Evolutionary conservation across 2,329 filamentous ascomycete species (phyloP).

Genomic region (Thelonectria discophora): DNA sequence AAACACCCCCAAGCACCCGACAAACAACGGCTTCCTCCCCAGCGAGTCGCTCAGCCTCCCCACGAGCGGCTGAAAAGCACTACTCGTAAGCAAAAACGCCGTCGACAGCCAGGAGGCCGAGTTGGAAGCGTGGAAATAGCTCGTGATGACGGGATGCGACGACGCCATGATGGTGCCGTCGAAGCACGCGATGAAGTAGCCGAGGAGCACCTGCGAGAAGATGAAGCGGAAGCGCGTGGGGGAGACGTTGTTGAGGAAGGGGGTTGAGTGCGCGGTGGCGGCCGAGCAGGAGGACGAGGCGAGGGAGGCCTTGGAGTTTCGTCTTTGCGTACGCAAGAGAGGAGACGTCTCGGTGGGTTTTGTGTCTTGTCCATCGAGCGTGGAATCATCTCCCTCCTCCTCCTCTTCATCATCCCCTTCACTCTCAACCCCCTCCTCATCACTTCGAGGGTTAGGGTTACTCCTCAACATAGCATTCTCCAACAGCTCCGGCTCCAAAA

Average conservation of each 20-base stretch:
- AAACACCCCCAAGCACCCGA: slow-evolving; percentile 71
- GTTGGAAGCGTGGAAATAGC: slow-evolving; percentile 80
- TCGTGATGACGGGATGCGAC: slow-evolving; percentile 82
- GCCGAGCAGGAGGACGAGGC: slow-evolving; percentile 28
- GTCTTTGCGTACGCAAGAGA: slow-evolving; percentile 35
- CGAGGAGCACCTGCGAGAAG: slow-evolving; percentile 66
- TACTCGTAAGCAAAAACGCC: slow-evolving; percentile 79
- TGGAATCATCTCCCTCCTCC: slow-evolving; percentile 25
- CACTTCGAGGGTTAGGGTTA: slow-evolving; percentile 33
- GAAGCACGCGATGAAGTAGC: slow-evolving; percentile 70
- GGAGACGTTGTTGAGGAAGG: slow-evolving; percentile 58
- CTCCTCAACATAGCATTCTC: slow-evolving; percentile 52
- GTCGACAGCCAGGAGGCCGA: slow-evolving; percentile 85
- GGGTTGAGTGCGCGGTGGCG: slow-evolving; percentile 26
- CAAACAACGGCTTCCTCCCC: slow-evolving; percentile 72
- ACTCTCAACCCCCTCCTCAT: slow-evolving; percentile 25
- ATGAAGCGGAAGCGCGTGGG: slow-evolving; percentile 68
- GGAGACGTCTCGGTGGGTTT: slow-evolving; percentile 39
- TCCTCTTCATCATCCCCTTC: slow-evolving; percentile 22
- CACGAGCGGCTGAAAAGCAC: slow-evolving; percentile 78
- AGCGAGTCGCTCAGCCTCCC: slow-evolving; percentile 79
- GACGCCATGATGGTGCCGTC: slow-evolving; percentile 85
- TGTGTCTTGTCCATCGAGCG: slow-evolving; percentile 13
- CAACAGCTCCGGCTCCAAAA: slow-evolving; percentile 54
- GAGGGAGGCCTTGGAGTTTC: slow-evolving; percentile 28